Evolutionary conservation across 2,329 filamentous ascomycete genomes (phyloP).

Genomic region (Penicillium psychrosexuale): DNA sequence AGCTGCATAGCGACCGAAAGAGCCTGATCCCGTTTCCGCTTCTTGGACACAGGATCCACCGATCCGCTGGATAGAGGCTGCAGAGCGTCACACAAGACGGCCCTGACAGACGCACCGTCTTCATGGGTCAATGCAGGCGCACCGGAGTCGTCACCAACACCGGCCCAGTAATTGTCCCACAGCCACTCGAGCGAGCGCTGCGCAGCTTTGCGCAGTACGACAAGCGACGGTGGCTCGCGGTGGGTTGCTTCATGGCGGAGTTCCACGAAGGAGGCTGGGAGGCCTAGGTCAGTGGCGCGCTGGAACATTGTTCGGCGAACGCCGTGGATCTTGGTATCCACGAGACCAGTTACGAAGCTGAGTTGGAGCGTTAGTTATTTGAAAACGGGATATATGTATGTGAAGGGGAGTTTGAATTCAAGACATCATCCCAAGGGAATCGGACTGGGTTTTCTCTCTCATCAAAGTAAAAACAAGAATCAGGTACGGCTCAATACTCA

Average conservation of each 20-base stretch:
- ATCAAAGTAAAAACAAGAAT: neutral
- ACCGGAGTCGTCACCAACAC: constrained; percentile 38
- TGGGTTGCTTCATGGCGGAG: constrained; percentile 87
- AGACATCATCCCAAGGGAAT: neutral
- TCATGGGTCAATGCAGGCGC: constrained; percentile 7
- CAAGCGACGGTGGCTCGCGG: constrained; percentile 75
- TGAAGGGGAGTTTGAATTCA: neutral
- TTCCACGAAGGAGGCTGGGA: constrained; percentile 74
- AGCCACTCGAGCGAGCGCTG: constrained; percentile 75
- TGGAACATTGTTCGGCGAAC: constrained; percentile 47
- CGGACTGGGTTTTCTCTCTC: neutral
- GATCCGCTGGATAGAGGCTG: constrained; percentile 12
- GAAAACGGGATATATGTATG: neutral
- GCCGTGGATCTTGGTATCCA: constrained; percentile 44
- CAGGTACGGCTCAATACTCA: constrained; percentile 20
- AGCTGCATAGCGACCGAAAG: constrained; percentile 24
- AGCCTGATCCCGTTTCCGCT: constrained; percentile 27
- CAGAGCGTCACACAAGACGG: constrained; percentile 19
- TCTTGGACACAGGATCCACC: constrained; percentile 27
- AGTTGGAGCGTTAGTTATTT: neutral
- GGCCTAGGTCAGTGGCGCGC: constrained; percentile 40
- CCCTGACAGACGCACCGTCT: constrained; percentile 17
- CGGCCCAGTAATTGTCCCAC: constrained; percentile 81
- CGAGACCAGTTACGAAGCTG: constrained; percentile 46
- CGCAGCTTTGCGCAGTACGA: constrained; percentile 67